Evolutionary conservation across 2,329 filamentous ascomycete genomes (phyloP).

Genomic region (Hypoxylon sp.): DNA sequence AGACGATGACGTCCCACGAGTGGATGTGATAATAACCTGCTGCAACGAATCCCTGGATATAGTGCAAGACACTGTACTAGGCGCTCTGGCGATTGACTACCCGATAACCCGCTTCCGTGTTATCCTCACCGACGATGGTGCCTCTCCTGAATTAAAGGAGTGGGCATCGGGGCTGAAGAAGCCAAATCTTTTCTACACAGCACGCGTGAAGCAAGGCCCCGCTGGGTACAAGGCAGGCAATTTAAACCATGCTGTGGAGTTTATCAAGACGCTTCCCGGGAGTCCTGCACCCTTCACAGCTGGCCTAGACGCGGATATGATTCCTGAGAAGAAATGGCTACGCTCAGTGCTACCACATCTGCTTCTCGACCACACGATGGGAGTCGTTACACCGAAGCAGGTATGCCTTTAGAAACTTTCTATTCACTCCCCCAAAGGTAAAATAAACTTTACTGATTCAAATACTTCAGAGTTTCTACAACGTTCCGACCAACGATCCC

Average conservation of each 20-base stretch:
- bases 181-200: slow-evolving; percentile 20
- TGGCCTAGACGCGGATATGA: slow-evolving; percentile 25
- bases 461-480: slow-evolving; percentile 23
- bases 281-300: slow-evolving; percentile 13
- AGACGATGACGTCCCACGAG: slow-evolving; percentile 1
- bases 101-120: not conserved
- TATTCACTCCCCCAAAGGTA: not conserved
- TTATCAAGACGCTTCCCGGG: slow-evolving; percentile 17
- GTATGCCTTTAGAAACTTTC: not conserved
- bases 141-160: not conserved
- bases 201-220: slow-evolving; percentile 3
- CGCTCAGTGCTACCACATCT: slow-evolving; percentile 16
- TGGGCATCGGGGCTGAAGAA: not conserved
- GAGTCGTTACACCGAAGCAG: slow-evolving; percentile 11
- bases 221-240: slow-evolving; percentile 27
- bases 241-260: slow-evolving; percentile 24
- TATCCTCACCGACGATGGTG: slow-evolving; percentile 1
- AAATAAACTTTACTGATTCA: not conserved
- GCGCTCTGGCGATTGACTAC: slow-evolving; percentile 19
- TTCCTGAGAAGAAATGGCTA: slow-evolving; percentile 26
- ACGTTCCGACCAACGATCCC: slow-evolving; percentile 12
- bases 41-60: slow-evolving; percentile 15
- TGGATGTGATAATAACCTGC: slow-evolving; percentile 19
- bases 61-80: slow-evolving; percentile 18
- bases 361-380: slow-evolving; percentile 8